Percentiles rank a stretch among this genome's conserved stretches.
Conservation (phyloP, 345 rosid species). For the Euclidium syriacum region DNA sequence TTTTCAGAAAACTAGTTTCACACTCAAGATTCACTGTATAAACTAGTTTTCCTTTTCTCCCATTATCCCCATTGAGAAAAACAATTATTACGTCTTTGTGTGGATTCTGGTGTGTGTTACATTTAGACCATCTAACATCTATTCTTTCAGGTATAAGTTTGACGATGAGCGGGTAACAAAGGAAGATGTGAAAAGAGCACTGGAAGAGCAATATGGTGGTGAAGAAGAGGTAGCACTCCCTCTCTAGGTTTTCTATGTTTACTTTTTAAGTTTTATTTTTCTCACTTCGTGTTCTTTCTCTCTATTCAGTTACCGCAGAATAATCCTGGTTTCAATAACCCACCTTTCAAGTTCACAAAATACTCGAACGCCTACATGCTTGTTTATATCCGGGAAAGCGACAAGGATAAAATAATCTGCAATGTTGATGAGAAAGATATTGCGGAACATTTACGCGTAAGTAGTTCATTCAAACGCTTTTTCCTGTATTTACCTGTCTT, state of each 20-base stretch:
- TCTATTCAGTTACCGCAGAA: constrained; percentile 71
- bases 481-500: background rate
- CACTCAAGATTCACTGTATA: background rate
- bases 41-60: constrained; percentile 2
- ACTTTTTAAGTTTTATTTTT: background rate
- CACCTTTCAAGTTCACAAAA: constrained; percentile 94
- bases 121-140: constrained; percentile 2
- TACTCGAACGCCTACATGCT: constrained; percentile 99
- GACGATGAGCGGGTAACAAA: constrained; percentile 99
- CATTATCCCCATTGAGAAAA: background rate
- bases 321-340: constrained; percentile 88
- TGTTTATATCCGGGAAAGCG: constrained; percentile 91
- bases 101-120: constrained; percentile 6
- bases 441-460: constrained; percentile 95
- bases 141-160: constrained; percentile 70
- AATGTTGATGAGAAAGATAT: constrained; percentile 97
- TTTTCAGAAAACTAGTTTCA: too few relatives aligned
- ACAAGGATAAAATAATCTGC: constrained; percentile 92
- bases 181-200: constrained; percentile 82
- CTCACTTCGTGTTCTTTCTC: constrained; percentile 8
- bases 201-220: constrained; percentile 99
- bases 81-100: background rate
- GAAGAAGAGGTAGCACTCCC: constrained; percentile 85
- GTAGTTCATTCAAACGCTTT: background rate
- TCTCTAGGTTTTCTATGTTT: constrained; percentile 10